phyloP scores from a whole-genome alignment of 2,329 filamentous ascomycete species.

The Canariomyces notabilis region DNA sequence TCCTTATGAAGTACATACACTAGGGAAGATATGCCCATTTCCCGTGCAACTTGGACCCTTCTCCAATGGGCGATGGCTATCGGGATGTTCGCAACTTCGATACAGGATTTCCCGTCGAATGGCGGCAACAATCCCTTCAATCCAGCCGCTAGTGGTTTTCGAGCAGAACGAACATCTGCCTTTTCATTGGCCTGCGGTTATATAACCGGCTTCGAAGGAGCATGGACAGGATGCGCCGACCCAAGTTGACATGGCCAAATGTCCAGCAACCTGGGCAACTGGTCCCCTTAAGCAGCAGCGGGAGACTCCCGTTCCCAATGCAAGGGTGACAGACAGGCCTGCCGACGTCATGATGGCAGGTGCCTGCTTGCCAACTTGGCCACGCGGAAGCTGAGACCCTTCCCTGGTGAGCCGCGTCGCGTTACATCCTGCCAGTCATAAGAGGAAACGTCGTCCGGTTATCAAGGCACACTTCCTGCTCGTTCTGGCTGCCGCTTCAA shows the following conservation, averaged over 20 bases:
- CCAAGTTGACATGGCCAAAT: neutral
- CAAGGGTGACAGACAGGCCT: no score
- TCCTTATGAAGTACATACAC: no score
- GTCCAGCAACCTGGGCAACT: neutral
- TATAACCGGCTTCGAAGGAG: neutral
- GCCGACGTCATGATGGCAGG: neutral
- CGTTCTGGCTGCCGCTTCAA: constrained; percentile 4
- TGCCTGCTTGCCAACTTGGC: neutral
- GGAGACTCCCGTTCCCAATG: no score
- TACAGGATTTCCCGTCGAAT: neutral
- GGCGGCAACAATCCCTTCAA: neutral
- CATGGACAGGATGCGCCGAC: no score
- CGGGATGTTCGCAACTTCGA: neutral
- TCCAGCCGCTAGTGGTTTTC: neutral
- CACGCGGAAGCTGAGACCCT: neutral
- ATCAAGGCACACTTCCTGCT: constrained; percentile 6
- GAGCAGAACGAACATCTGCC: neutral
- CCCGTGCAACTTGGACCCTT: neutral
- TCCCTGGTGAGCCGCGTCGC: neutral
- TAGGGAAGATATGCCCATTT: neutral
- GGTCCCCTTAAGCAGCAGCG: neutral
- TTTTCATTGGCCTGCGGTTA: neutral
- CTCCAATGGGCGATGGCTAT: neutral
- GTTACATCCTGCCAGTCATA: constrained; percentile 7
- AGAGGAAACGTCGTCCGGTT: constrained; percentile 7